Evolutionary conservation across 305 asterid genomes (phyloP), one percentile per base, ranked within the genome.

Genomic region (Fraxinus xanthoxyloides): DNA sequence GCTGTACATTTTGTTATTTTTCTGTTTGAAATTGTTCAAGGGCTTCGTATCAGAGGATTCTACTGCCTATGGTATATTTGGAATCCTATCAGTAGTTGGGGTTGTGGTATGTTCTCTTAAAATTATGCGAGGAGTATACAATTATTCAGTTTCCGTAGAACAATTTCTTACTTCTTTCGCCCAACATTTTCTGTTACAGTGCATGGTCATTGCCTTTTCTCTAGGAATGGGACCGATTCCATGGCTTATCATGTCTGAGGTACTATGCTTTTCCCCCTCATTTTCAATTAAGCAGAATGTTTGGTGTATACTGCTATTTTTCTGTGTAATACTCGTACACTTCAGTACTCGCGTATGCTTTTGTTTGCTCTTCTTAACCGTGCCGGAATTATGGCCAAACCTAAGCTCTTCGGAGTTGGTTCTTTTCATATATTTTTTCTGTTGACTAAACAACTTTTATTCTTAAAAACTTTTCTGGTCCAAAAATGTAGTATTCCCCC

Each of bases 171-270:
- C 65, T 32, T 75, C 13, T 35, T 82, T 38, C 67, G 26, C 84
- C 86, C 36, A 38, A 79, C 46, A 70, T 85, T 77, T 81, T 79
- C 80, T 72, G 32, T 70, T 83, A 78, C 81, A 95, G 99, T 81
- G 87, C 86, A 90, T 95, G 99, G 89, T 95, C 38, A 72, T 92
- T 85, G 83, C 80, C 5, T 91, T 95, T 81, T 93, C 99, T 7
- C 98, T 93, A 48, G 99, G 99, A 85, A 90, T 95, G 92, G 99
- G 99, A 61, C 98, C 99, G 54, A 91, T 93, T 77, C 98, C 99
- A 7, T 95, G 99, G 99, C 91, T 95, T 80, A 95, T 95, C 82
- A 95, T 95, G 99, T 95, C 99, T 1, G 99, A 95, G 98, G 98
- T 95, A 89, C 84, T 80, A n/a, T 67, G 78, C 23, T 70, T 7